Conservation (phyloP, 495 filamentous ascomycete species). For the Penicillium antarcticum region DNA sequence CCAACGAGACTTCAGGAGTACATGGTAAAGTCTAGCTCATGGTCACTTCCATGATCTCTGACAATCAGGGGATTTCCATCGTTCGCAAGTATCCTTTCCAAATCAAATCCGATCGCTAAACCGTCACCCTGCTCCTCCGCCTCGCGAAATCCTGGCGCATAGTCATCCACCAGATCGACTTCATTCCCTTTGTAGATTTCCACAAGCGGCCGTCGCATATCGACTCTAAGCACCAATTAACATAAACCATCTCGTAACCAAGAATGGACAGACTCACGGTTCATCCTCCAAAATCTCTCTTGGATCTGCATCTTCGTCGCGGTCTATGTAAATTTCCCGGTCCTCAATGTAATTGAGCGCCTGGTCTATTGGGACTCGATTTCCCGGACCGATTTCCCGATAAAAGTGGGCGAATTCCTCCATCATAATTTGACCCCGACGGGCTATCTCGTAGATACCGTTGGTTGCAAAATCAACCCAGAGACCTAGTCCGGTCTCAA, state of each 20-base stretch:
- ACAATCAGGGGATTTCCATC: constrained; percentile 1
- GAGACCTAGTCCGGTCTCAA: constrained; percentile 9
- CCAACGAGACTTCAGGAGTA: no score
- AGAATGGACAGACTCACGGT: constrained; percentile 4
- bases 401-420: constrained; percentile 1
- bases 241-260: background rate
- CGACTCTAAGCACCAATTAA: constrained; percentile 7
- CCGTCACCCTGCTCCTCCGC: constrained; percentile 2
- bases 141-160: constrained; percentile 7
- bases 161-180: constrained; percentile 5
- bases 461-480: constrained; percentile 10
- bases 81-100: constrained; percentile 5
- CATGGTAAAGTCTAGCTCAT: background rate
- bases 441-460: background rate
- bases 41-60: background rate
- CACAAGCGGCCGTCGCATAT: constrained; percentile 2
- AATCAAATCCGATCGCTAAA: constrained; percentile 8
- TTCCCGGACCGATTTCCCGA: background rate
- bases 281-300: constrained; percentile 7
- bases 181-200: constrained; percentile 1
- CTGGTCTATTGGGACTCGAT: background rate
- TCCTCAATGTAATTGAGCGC: background rate
- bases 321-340: background rate
- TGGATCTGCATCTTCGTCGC: constrained; percentile 1
- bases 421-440: constrained; percentile 3